These are phyloP conservation scores for Linderina pennispora DNA, from an alignment of 192 early-diverging fungal genomes.

Conservation along the genomic window DNA sequence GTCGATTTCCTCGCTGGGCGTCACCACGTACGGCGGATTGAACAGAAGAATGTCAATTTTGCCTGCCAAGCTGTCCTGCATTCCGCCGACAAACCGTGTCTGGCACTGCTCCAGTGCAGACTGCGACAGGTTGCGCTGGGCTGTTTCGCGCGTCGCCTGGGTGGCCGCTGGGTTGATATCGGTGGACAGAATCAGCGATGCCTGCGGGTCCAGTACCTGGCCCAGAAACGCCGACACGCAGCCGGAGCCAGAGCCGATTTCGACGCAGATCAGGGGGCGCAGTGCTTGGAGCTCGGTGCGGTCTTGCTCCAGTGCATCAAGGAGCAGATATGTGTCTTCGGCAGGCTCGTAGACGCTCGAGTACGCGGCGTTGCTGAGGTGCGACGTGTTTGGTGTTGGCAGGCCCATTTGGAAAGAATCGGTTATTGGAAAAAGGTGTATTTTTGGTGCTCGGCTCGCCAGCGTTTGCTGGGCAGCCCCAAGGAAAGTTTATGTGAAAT, in stretches of 20 bases:
- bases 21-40: slow-evolving; percentile 96
- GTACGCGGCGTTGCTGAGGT: slow-evolving; percentile 59
- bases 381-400: slow-evolving; percentile 72
- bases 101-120: slow-evolving; percentile 54
- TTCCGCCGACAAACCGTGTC: slow-evolving; percentile 53
- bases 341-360: slow-evolving; percentile 81
- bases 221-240: slow-evolving; percentile 77
- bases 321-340: slow-evolving; percentile 91
- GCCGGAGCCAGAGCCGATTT: slow-evolving; percentile 88
- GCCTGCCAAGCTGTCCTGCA: slow-evolving; percentile 50
- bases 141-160: slow-evolving; percentile 62
- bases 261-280: slow-evolving; percentile 67
- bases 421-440: too few species aligned
- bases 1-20: slow-evolving; percentile 67
- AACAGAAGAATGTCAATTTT: slow-evolving; percentile 78
- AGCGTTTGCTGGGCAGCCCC: too few species aligned
- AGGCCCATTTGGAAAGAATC: slow-evolving; percentile 47
- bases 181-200: slow-evolving; percentile 52
- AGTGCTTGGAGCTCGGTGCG: slow-evolving; percentile 42
- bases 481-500: too few species aligned
- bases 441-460: too few species aligned
- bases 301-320: slow-evolving; percentile 89
- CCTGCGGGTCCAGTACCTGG: slow-evolving; percentile 12
- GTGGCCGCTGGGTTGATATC: slow-evolving; percentile 80
- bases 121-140: slow-evolving; percentile 38